Evolutionary conservation across 345 rosid species (phyloP), one percentile per base, ranked within the genome.

Genomic region (Lepidium didymum): DNA sequence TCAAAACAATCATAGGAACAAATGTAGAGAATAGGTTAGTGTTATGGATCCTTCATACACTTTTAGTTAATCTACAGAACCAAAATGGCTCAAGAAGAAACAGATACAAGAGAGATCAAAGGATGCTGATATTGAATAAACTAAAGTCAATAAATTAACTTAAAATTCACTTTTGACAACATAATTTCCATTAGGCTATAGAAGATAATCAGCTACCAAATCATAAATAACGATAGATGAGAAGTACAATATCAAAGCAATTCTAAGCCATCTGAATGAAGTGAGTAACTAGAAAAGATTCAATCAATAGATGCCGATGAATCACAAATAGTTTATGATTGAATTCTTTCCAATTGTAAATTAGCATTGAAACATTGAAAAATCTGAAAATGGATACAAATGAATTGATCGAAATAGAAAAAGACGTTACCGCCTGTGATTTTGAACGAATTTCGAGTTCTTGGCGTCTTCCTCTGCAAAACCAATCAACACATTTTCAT

Each of bases 391-490:
- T 15, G 4, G 29, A 45, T 9, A 41, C 4, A 4, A 49, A 33
- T 21, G 27, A 29, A 29, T 29, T 8, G 38, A 67, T 51, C 14
- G 19, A 60, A 5, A 31, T 67, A 23, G 1, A 1, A 51, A 42
- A 51, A 42, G 49, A 58, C 34, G 7, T 54, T 76, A 88, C 98
- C 77, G 87, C 78, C 82, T 90, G 81, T 93, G 98, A 77, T 84
- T 83, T 76, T 88, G 92, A 33, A 82, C 97, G 58, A 90, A 93
- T 16, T 77, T 78, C 4, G 97, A 93, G 27, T 93, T 87, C 81
- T 93, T 90, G 25, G 92, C 94, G 54, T 93, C 94, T 70, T 90
- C 98, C 89, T 93, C 98, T 93, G 81, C 66, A 75, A 67, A 29
- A 72, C 18, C 16, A 58, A 49, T 31, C 40, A 3, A 43, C 12